Conservation (phyloP, 1,284 basidiomycete genomes). For the Ganoderma sinense region DNA sequence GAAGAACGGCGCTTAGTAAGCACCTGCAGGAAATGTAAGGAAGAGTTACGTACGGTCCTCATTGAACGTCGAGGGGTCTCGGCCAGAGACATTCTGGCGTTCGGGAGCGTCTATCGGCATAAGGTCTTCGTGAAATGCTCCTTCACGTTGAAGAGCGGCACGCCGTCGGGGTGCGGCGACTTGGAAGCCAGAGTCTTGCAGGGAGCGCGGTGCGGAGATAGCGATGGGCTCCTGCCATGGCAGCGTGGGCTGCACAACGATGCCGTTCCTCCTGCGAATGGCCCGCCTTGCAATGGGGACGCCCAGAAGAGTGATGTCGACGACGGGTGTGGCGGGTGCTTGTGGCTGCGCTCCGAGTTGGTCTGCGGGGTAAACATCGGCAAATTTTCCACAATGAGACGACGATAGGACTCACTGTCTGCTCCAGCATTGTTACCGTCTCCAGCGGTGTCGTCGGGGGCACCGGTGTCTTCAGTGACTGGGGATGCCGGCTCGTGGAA, state of each 20-base stretch:
- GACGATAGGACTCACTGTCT: not conserved
- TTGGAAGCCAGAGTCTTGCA: not conserved
- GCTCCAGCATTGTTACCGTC: not conserved
- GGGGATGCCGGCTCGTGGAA: not conserved
- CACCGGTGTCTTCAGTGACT: not conserved
- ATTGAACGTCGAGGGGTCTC: not conserved
- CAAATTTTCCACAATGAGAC: not conserved
- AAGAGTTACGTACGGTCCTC: slow-evolving; percentile 13
- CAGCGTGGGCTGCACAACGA: not conserved
- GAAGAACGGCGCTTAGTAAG: not conserved
- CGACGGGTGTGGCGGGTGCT: not conserved
- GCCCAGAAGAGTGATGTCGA: not conserved
- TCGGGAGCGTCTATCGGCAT: slow-evolving; percentile 5
- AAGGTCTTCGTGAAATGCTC: slow-evolving; percentile 12
- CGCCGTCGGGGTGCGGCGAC: not conserved
- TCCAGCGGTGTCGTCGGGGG: not conserved
- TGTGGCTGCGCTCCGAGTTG: not conserved
- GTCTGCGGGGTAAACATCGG: not conserved
- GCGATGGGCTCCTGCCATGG: not conserved
- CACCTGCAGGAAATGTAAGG: not conserved
- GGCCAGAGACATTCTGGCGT: not conserved
- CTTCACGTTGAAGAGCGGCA: slow-evolving; percentile 8
- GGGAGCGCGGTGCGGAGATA: not conserved
- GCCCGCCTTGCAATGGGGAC: slow-evolving; percentile 1
- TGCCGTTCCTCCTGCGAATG: slow-evolving; percentile 1